phyloP scores from a whole-genome alignment of 768 basidiomycete genomes.

The Auriculariales sp. region DNA sequence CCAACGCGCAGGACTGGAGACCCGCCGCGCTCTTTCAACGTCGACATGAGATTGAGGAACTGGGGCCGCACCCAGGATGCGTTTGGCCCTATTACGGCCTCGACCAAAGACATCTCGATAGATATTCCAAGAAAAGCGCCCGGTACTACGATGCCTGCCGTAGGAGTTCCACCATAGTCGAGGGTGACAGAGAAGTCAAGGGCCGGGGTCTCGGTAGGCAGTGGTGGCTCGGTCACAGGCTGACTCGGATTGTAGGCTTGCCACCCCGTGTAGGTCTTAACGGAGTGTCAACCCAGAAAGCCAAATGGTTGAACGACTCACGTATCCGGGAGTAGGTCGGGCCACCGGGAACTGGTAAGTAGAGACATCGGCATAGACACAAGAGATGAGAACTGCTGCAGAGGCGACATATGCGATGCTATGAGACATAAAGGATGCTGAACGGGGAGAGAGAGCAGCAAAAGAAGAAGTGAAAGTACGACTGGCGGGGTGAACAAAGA shows the following conservation, averaged over 20 bases:
- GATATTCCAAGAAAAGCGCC: constrained; percentile 50
- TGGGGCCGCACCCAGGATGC: constrained; percentile 18
- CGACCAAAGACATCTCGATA: constrained; percentile 59
- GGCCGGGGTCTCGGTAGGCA: neutral
- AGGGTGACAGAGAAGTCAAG: neutral
- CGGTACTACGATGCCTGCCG: neutral
- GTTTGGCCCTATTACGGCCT: constrained; percentile 31
- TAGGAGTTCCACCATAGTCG: neutral
- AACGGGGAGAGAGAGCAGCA: no score
- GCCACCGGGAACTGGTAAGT: neutral
- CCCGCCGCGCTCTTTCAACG: constrained; percentile 49
- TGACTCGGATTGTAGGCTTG: neutral
- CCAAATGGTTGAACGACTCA: neutral
- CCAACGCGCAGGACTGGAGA: constrained; percentile 51
- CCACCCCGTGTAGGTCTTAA: neutral
- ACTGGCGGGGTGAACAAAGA: no score
- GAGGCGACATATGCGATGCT: no score
- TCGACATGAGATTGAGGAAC: constrained; percentile 66
- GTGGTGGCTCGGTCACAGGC: neutral
- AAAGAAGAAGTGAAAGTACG: no score
- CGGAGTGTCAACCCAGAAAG: neutral
- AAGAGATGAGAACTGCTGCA: no score
- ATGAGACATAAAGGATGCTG: no score
- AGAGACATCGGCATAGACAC: neutral
- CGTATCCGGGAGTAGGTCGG: neutral